A percentile compares a stretch with the other conserved stretches of the same genome.
Conservation (phyloP, 139 green algal genomes). For the Chlamydomonas eustigma region DNA sequence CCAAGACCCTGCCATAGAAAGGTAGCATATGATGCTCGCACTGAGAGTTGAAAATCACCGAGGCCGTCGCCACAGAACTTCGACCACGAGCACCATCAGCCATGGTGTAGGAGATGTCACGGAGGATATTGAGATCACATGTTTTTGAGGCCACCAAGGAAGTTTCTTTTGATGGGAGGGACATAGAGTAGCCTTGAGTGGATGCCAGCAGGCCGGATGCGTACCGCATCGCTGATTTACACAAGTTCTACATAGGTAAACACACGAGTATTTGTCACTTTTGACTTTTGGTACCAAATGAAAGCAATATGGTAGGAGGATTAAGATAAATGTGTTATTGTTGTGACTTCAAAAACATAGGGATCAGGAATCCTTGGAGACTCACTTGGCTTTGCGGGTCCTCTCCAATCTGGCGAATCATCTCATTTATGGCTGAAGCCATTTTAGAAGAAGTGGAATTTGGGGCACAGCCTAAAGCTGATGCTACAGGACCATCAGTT, state of each 20-base stretch:
- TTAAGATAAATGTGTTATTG: no score
- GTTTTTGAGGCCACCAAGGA: background rate
- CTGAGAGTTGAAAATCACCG: conserved; percentile 28
- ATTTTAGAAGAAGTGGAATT: background rate
- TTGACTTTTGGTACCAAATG: background rate
- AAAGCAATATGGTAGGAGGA: background rate
- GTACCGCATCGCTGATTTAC: background rate
- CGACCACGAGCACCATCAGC: background rate
- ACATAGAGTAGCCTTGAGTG: background rate
- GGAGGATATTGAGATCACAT: background rate
- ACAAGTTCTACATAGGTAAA: background rate
- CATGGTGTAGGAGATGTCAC: background rate
- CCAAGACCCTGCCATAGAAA: conserved; percentile 76
- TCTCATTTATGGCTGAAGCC: background rate
- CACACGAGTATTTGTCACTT: background rate
- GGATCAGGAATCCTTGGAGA: background rate
- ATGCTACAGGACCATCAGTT: background rate
- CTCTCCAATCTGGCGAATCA: background rate
- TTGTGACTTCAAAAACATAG: background rate
- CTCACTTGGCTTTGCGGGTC: background rate
- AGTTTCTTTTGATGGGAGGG: background rate
- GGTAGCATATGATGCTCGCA: conserved; percentile 98
- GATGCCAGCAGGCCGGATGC: background rate
- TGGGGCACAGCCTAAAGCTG: background rate
- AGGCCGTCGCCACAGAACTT: background rate